phyloP scores from a whole-genome alignment of 2,329 filamentous ascomycete genomes.

The Colletotrichum sp. region DNA sequence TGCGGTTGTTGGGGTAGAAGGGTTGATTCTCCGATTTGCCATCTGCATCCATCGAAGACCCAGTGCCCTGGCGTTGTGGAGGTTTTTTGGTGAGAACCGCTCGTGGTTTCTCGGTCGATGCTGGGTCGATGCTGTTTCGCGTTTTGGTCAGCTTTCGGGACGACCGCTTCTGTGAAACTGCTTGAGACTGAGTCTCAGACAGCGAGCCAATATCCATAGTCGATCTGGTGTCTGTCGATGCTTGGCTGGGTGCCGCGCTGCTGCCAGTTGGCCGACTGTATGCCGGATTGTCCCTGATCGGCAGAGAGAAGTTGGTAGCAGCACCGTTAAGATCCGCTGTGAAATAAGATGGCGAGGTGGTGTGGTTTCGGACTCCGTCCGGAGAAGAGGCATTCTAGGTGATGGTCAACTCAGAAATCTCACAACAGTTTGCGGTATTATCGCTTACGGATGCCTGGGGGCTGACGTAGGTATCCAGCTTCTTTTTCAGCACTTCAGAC shows the following conservation, averaged over 20 bases:
- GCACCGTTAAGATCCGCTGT: slow-evolving; percentile 21
- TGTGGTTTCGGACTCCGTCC: slow-evolving; percentile 7
- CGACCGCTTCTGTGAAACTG: slow-evolving; percentile 34
- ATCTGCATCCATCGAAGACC: slow-evolving; percentile 13
- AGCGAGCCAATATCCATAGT: slow-evolving; percentile 30
- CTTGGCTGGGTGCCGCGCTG: slow-evolving; percentile 26
- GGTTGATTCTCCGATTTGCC: slow-evolving; percentile 7
- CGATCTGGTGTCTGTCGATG: slow-evolving; percentile 36
- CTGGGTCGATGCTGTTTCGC: slow-evolving; percentile 38
- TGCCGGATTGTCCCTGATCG: slow-evolving; percentile 26
- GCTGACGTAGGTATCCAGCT: slow-evolving; percentile 67
- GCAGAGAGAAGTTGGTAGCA: slow-evolving; percentile 15
- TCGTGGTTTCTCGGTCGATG: slow-evolving; percentile 33
- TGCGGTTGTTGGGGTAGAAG: background rate
- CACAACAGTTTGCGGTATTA: background rate
- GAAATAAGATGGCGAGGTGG: slow-evolving; percentile 23
- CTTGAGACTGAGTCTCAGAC: slow-evolving; percentile 21
- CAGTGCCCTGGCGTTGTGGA: slow-evolving; percentile 32
- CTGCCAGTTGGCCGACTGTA: slow-evolving; percentile 24
- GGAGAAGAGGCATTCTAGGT: background rate
- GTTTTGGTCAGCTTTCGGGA: slow-evolving; percentile 47
- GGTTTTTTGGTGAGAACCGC: slow-evolving; percentile 42
- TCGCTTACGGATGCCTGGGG: slow-evolving; percentile 28
- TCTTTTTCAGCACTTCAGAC: slow-evolving; percentile 82
- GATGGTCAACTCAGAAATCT: background rate